phyloP scores from a whole-genome alignment of 2,329 filamentous ascomycete species.

The Xylariomycetidae sp. region DNA sequence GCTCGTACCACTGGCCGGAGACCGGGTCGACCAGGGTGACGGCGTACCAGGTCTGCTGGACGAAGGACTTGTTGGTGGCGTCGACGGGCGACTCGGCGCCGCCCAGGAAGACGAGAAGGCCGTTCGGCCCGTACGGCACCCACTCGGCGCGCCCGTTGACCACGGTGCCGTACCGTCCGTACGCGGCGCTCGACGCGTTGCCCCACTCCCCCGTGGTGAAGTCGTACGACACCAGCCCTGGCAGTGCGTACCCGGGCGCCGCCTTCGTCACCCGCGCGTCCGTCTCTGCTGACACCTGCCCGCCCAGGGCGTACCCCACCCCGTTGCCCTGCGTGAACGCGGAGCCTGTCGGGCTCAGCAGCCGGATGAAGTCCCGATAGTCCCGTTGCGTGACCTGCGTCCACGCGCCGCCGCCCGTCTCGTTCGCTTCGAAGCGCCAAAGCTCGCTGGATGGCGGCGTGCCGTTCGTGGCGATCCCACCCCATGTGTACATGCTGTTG shows the following conservation, averaged over 20 bases:
- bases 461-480: constrained; percentile 20
- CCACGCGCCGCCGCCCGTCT: constrained; percentile 28
- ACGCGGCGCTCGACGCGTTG: constrained; percentile 23
- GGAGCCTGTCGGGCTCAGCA: constrained; percentile 26
- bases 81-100: constrained; percentile 21
- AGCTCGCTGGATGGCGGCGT: constrained; percentile 20
- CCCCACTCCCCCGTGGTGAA: constrained; percentile 25
- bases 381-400: constrained; percentile 20
- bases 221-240: constrained; percentile 27
- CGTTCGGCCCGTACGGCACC: constrained; percentile 28
- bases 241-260: constrained; percentile 18
- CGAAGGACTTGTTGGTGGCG: constrained; percentile 13
- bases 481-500: constrained; percentile 29
- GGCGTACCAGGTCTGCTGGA: constrained; percentile 20
- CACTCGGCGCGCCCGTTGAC: constrained; percentile 25
- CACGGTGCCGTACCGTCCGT: constrained; percentile 21
- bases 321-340: constrained; percentile 20
- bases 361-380: constrained; percentile 27
- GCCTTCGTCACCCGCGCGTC: constrained; percentile 12
- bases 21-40: constrained; percentile 29
- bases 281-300: constrained; percentile 17
- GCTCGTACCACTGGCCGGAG: constrained; percentile 28
- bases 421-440: constrained; percentile 28
- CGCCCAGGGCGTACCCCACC: constrained; percentile 28
- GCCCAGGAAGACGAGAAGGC: constrained; percentile 28